A percentile compares a stretch with the other conserved stretches of the same genome.
Conservation (phyloP, 73 alveolate species). For the Uronychia setigera region DNA sequence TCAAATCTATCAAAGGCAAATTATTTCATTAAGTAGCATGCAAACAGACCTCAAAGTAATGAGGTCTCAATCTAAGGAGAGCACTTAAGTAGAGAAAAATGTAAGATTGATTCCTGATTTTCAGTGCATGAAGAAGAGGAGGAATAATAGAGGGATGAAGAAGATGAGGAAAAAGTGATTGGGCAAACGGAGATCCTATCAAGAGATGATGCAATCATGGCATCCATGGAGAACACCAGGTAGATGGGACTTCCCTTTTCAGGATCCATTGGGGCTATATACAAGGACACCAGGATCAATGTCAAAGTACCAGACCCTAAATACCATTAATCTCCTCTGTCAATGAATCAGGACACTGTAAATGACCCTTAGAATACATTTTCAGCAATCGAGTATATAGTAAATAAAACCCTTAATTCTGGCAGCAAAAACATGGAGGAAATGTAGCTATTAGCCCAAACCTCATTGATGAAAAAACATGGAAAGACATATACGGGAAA, state of each 20-base stretch:
- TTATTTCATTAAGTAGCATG: background rate
- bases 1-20: slow-evolving; percentile 2
- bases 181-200: background rate
- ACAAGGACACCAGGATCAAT: background rate
- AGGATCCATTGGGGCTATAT: background rate
- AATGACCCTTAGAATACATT: background rate
- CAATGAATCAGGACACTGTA: background rate
- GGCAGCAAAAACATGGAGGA: background rate
- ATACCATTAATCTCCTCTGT: background rate
- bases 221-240: background rate
- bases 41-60: background rate
- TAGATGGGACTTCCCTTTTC: background rate
- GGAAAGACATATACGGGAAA: background rate
- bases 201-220: background rate
- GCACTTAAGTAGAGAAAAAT: background rate
- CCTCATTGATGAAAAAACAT: background rate
- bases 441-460: background rate
- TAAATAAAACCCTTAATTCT: background rate
- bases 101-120: background rate
- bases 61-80: background rate
- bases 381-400: background rate
- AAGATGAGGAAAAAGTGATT: background rate
- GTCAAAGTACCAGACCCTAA: background rate
- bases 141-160: background rate
- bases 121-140: background rate